Base-by-base conservation (phyloP, 2,329 filamentous ascomycete species). In the Fusarium subglutinans region DNA sequence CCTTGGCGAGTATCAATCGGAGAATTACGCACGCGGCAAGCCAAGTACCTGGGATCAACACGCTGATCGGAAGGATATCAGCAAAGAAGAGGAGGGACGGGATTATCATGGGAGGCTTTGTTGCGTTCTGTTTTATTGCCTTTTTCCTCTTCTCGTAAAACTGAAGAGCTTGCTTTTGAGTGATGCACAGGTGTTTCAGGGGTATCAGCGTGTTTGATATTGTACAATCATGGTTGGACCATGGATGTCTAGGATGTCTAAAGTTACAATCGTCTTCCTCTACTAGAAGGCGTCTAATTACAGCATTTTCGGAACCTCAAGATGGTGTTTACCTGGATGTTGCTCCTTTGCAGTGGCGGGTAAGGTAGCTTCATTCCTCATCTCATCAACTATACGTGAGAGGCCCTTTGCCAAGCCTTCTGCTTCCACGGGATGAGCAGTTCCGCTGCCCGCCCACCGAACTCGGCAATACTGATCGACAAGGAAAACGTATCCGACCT, bases 81-180 rank as follows among this genome's bases (percentile, higher is more conserved):
- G 92, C 94, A 66, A 97, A 97, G 87, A 97, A 97, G 89, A 91
- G 96, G 82, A 91, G 96, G 78, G 96, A 99, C 83, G 95, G 95
- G 37, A 92, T 99, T 76, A 98, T 99, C 74, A 89, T 99, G 86
- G 96, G 94, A 24, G 86, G 87, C 53, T 98, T 99, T 79, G 95
- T 99, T 79, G 95, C 95, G 1, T 89, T 98, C 77, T 98, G 96
- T 84, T 97, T 97, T 80, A 83, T 97, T 80, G 82, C 98, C 78
- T 84, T 97, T 84, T 89, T 98, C 79, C 90, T 96, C 79, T 97
- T 91, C 82, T 93, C 96, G 80, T 85, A 67, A 57, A 66, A 60
- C 30, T 43, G 65, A 45, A 50, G 50, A 53, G 55, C 43, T 57
- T 59, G 45, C 48, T 69, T 77, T 63, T 68, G 48, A 40, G 66